phyloP scores from a whole-genome alignment of 345 rosid species.

The Citrus unshiu region DNA sequence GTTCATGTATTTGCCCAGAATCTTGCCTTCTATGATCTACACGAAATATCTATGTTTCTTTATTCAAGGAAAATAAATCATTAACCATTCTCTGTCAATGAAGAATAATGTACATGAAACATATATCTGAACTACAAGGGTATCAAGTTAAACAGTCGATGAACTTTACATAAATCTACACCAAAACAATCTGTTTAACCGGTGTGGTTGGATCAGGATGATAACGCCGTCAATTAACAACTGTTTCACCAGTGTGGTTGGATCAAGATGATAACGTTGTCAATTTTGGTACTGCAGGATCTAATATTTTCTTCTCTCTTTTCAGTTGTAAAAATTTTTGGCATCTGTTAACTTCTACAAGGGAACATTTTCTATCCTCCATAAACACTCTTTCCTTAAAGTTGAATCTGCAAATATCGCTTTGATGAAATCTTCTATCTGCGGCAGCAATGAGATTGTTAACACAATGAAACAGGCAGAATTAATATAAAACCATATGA shows the following conservation, averaged over 20 bases:
- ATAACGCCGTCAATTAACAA: neutral
- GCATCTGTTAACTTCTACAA: constrained; percentile 14
- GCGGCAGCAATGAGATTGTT: constrained; percentile 16
- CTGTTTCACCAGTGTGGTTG: neutral
- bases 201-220: neutral
- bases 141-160: neutral
- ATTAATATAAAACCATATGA: neutral
- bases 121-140: neutral
- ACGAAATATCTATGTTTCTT: too few species aligned
- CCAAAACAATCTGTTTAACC: neutral
- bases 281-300: neutral
- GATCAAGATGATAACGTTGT: neutral
- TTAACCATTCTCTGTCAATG: too few species aligned
- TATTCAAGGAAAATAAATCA: too few species aligned
- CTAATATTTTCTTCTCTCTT: neutral
- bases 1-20: neutral
- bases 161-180: neutral
- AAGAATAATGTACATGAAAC: neutral
- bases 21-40: too few species aligned
- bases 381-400: constrained; percentile 82
- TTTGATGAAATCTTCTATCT: constrained; percentile 78
- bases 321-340: neutral
- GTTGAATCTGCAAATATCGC: constrained; percentile 88
- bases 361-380: constrained; percentile 64
- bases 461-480: neutral